Evolutionary conservation across 2,329 filamentous ascomycete genomes (phyloP).

Genomic region (Alternaria burnsii): DNA sequence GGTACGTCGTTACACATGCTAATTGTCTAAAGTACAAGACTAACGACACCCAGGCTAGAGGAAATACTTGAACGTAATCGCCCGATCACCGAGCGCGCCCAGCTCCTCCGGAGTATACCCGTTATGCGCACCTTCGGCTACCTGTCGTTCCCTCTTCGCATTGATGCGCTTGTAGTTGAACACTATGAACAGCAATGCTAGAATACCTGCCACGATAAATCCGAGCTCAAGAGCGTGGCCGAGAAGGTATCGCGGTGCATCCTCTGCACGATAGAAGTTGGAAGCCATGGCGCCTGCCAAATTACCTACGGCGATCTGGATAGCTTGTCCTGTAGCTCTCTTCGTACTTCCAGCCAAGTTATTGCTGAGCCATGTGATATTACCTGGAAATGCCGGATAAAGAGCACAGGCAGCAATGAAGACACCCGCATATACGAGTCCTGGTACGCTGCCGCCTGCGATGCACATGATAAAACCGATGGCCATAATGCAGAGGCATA

Average conservation of each 20-base stretch:
- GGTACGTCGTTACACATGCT: background rate
- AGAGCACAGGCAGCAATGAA: conserved; percentile 50
- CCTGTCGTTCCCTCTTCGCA: conserved; percentile 57
- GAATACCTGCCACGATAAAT: conserved; percentile 58
- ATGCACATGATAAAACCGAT: conserved; percentile 52
- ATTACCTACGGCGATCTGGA: conserved; percentile 61
- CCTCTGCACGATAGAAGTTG: conserved; percentile 70
- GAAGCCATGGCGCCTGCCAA: conserved; percentile 67
- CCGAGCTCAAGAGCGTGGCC: conserved; percentile 62
- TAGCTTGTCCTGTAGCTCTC: conserved; percentile 58
- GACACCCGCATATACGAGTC: conserved; percentile 49
- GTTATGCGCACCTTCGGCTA: conserved; percentile 49
- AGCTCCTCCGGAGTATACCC: conserved; percentile 62
- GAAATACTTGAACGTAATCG: conserved; percentile 70
- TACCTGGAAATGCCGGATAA: conserved; percentile 51
- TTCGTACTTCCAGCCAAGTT: conserved; percentile 64
- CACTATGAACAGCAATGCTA: conserved; percentile 55
- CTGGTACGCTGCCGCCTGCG: conserved; percentile 37
- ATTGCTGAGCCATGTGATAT: conserved; percentile 63
- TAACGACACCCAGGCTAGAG: conserved; percentile 43
- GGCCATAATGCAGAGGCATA: conserved; percentile 43
- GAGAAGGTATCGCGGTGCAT: conserved; percentile 60
- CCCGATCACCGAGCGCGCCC: conserved; percentile 67
- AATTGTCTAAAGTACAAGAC: background rate
- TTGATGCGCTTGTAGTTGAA: conserved; percentile 67